Base-by-base conservation (phyloP, 2,329 filamentous ascomycete species). In the Neopestalotiopsis sp. region DNA sequence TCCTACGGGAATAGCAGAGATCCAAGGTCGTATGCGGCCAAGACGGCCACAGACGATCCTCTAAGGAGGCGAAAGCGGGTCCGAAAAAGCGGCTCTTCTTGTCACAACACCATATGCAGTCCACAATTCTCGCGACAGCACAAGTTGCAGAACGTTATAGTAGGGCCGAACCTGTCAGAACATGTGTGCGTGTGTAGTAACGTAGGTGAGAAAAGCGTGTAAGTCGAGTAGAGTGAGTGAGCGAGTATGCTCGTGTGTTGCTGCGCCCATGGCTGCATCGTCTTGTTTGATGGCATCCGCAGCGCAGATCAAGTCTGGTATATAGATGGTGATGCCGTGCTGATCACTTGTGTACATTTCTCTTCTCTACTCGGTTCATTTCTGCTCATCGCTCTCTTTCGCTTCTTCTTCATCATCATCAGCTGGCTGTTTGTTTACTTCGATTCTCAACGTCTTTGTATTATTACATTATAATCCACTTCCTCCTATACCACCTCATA, bases 391-490 rank as follows among this genome's bases (percentile, higher is more conserved):
- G 32, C 34, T 62, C 30, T 62, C 32, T 34, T 40, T 62, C 32
- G 30, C 59, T 34, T 40, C 32, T 62, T 34, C 40, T 38, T 30
- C 30, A 30, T 34, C 34, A 62, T 20, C 59, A 62, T 62, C 59
- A 62, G 59, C 59, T 34, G 59, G 59, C 32, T 53, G 45, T 53
- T 34, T 62, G 59, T 62, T 62, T 34, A 34, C 5, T 62, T 62
- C 59, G 32, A 62, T 62, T 62, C 59, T 62, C 34, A 30, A 40
- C 32, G 13, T 59, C 30, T 59, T 59, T 30, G 24, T 69, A 70
- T 70, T 70, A 38, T 62, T 72, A 42, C 70, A 71, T 61, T 67
- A 70, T 20, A 13, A 71, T 32, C 64, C 12, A 40, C 30, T 62
- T 62, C 30, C 7, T 17, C 34, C 5, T 28, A 28, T 28, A 28